Evolutionary conservation across 306 rosid genomes (phyloP), one percentile per base, ranked within the genome.

Genomic region (Begonia fuchsioides): DNA sequence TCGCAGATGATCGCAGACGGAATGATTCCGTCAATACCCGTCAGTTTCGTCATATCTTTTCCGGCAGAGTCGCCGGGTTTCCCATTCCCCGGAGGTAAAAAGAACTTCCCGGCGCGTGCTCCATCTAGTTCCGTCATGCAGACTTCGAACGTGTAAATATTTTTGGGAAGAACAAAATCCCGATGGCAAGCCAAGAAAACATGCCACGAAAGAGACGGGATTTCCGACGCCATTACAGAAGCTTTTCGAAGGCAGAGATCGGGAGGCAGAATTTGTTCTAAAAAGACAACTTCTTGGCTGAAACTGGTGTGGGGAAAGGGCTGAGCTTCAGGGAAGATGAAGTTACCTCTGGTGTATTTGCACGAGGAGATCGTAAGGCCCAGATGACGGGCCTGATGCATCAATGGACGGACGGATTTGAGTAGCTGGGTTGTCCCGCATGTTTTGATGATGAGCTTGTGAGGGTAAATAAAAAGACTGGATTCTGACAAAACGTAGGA

Each of bases 341-440:
- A 90, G 86, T 58, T 72, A 0, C 97, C 97, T 26, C 93, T 61
- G n/a, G 87, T 90, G 82, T 84, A 90, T 41, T 80, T 70, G 44
- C 82, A 69, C 13, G 80, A 78, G 49, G 57, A 49, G 18, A 81
- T 81, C 0, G 74, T 59, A 32, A 81, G 75, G 47, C 73, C 73
- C 4, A 81, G 57, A 46, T 44, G 61, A 0, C 9, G 54, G 0
- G 95, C 84, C 43, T 55, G 81, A 66, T 62, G 75, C 63, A 90
- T 64, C 60, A 90, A 68, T 10, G 95, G 98, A 39, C 49, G 55
- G 64, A 85, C 64, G 39, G 94, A 85, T 71, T 90, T 90, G 63
- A 90, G 92, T 9, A 90, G 95, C 55, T 85, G 95, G 10, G 98
- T 90, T 59, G 98, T 90, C 56, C 98, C 98, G 51, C 98, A 90